These are phyloP conservation scores for Xylaria castorea DNA, from an alignment of 495 filamentous ascomycete species.

Conservation along the genomic window DNA sequence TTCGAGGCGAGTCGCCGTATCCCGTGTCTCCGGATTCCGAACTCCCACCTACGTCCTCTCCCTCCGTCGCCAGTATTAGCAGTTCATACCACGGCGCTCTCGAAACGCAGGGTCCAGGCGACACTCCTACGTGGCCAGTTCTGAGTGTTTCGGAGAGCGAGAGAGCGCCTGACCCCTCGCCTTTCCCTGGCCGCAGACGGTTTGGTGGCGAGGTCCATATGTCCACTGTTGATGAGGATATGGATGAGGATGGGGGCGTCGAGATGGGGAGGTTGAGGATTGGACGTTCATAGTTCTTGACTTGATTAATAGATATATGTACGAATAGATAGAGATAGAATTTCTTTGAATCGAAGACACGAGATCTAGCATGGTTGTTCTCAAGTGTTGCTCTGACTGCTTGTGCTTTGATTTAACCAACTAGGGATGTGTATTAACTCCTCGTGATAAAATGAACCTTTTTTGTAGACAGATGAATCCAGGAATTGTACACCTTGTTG, in stretches of 20 bases:
- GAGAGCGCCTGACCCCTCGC: neutral
- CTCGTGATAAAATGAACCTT: too few relatives aligned
- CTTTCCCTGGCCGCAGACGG: neutral
- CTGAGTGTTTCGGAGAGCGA: neutral
- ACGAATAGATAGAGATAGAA: neutral
- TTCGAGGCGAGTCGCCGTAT: neutral
- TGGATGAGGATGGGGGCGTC: neutral
- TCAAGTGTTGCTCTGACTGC: too few relatives aligned
- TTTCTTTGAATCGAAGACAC: neutral
- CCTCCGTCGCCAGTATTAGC: neutral
- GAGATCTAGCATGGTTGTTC: too few relatives aligned
- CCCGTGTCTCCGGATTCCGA: neutral
- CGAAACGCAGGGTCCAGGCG: neutral
- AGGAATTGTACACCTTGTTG: too few relatives aligned
- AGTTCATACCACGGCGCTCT: neutral
- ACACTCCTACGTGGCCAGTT: neutral
- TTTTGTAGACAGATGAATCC: too few relatives aligned
- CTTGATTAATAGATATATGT: neutral
- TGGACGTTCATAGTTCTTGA: neutral
- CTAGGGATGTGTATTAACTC: too few relatives aligned
- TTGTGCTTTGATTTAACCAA: too few relatives aligned
- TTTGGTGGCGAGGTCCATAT: neutral
- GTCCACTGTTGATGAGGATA: neutral
- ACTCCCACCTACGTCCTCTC: neutral
- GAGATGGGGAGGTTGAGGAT: neutral